Conservation (phyloP, 2,329 filamentous ascomycete genomes). For the Dactylonectria macrodidyma region DNA sequence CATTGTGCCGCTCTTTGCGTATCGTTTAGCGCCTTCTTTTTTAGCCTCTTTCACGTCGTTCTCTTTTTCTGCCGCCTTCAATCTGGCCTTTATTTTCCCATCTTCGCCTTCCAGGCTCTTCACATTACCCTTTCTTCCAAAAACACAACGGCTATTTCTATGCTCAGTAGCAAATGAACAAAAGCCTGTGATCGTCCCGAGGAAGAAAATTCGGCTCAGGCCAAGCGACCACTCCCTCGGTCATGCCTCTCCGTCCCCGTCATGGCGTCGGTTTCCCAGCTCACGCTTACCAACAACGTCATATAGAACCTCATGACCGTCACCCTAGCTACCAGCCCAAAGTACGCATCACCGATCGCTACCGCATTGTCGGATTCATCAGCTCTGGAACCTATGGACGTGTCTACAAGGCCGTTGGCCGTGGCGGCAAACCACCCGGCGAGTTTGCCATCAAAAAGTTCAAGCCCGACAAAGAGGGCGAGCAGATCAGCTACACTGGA, state of each 20-base stretch:
- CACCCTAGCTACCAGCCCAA: slow-evolving; percentile 78
- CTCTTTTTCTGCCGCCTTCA: slow-evolving; percentile 19
- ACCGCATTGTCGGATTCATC: slow-evolving; percentile 98
- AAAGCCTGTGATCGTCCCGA: slow-evolving; percentile 8
- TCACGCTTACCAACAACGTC: slow-evolving; percentile 52
- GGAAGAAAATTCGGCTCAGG: neutral
- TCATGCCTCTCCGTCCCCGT: slow-evolving; percentile 55
- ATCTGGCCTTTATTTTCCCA: slow-evolving; percentile 4
- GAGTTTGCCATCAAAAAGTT: slow-evolving; percentile 99
- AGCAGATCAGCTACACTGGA: slow-evolving; percentile 93
- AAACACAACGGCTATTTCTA: slow-evolving; percentile 6
- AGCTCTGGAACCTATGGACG: slow-evolving; percentile 98
- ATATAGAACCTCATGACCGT: slow-evolving; percentile 68
- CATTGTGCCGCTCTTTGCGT: neutral
- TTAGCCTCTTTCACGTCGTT: neutral
- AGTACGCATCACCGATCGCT: slow-evolving; percentile 90
- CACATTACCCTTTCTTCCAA: neutral
- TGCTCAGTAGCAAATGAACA: slow-evolving; percentile 29
- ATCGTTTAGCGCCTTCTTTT: neutral
- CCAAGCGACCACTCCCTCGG: slow-evolving; percentile 16
- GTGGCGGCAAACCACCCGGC: slow-evolving; percentile 65
- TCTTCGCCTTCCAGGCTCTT: neutral
- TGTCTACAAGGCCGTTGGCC: slow-evolving; percentile 93
- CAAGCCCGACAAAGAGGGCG: slow-evolving; percentile 98
- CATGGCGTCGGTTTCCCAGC: slow-evolving; percentile 47